Base-by-base conservation (phyloP, 805 yeast species). In the Candida tallmaniae region DNA sequence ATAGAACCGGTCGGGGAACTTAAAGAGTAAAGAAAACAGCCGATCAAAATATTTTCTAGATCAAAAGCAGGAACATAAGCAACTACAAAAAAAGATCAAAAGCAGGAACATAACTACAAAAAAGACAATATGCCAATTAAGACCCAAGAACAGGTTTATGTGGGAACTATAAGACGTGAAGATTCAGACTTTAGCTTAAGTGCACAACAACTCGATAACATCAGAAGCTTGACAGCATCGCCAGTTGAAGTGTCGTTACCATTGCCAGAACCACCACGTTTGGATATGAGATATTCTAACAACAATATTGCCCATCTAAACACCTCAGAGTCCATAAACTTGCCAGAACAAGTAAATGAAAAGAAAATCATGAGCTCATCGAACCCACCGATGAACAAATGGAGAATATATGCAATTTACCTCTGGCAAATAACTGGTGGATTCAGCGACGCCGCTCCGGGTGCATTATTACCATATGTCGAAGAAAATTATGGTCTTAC, bases 401-500 rank as follows among this genome's bases (percentile, higher is more conserved):
- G 63, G 58, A 52, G 81, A 36, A 51, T 73, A 4, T 34, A 61
- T 8, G 56, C 74, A 7, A 48, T 62, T 9, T 54, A 70, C 21
- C 4, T 52, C 4, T 74, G 75, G 73, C 50, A 55, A 7, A 52
- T 69, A 27, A 43, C 61, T 2, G 42, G 50, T 8, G 81, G 81
- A 1, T 51, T 73, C 43, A 48, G 67, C 18, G 83, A 78, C 47
- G 78, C 78, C 38, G 74, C 77, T 10, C 73, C 78, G 1, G 83
- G 83, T 39, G 78, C 81, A 0, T 51, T 78, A n/a, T 52, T 78
- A 33, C 80, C 80, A 5, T 55, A 59, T 27, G 71, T 78, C 25
- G 82, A 78, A 43, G 48, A 36, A 4, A 62, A 68, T 47, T 78
- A 75, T 47, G 34, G 47, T 23, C 61, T 77, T 34, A 57, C 57